Conservation (phyloP, 495 filamentous ascomycete species). For the Aspergillus kassunensis region DNA sequence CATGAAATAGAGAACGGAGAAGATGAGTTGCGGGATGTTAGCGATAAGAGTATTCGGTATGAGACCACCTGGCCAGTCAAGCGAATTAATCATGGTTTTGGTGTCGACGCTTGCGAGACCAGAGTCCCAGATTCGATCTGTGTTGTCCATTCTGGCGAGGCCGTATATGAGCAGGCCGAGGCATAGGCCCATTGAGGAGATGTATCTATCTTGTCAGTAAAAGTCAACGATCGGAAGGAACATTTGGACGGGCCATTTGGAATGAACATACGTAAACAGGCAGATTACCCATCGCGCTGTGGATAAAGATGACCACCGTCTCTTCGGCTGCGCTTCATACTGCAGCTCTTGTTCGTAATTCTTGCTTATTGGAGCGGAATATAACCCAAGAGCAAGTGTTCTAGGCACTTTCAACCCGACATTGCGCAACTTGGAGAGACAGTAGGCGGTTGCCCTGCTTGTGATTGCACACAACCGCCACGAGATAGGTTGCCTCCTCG, state of each 20-base stretch:
- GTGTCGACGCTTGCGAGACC: neutral
- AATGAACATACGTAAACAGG: neutral
- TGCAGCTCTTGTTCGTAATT: neutral
- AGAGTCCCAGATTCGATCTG: constrained; percentile 19
- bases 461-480: neutral
- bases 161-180: neutral
- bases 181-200: neutral
- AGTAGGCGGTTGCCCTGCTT: neutral
- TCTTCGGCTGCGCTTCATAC: neutral
- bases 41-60: constrained; percentile 8
- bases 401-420: neutral
- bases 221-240: neutral
- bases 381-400: neutral
- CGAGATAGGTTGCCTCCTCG: neutral
- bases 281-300: neutral
- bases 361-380: neutral
- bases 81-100: constrained; percentile 1
- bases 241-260: no score
- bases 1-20: constrained; percentile 40
- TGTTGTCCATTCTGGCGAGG: neutral
- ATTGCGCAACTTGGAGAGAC: neutral
- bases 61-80: neutral
- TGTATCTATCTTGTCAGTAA: neutral
- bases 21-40: constrained; percentile 42
- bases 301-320: neutral